A percentile compares a stretch with the other conserved stretches of the same genome.
phyloP scores from a whole-genome alignment of 495 filamentous ascomycete genomes.

The Penicillium alfredii region DNA sequence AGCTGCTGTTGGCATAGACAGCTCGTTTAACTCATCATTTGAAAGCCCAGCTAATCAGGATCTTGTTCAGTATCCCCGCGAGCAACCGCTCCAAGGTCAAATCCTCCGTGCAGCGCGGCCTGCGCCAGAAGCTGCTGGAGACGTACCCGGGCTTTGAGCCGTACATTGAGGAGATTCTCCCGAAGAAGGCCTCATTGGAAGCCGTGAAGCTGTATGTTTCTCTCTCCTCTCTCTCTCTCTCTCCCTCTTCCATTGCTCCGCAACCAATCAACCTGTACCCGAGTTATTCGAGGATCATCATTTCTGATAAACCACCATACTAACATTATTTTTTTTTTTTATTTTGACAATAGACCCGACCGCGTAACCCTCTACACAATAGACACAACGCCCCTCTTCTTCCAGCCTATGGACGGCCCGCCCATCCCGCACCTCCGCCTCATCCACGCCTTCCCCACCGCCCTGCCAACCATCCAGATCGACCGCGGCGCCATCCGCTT shows the following conservation, averaged over 20 bases:
- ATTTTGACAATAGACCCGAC: slow-evolving; percentile 56
- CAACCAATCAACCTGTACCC: too few species aligned
- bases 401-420: slow-evolving; percentile 76
- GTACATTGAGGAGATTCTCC: slow-evolving; percentile 89
- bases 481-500: slow-evolving; percentile 96
- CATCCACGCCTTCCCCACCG: slow-evolving; percentile 55
- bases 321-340: not conserved
- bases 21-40: too few species aligned
- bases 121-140: slow-evolving; percentile 73
- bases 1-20: not conserved
- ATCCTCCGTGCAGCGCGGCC: slow-evolving; percentile 82
- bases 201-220: slow-evolving; percentile 67
- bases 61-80: slow-evolving; percentile 54
- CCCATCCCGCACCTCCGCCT: slow-evolving; percentile 74
- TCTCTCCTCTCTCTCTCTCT: not conserved
- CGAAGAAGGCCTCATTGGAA: slow-evolving; percentile 91
- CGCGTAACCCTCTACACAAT: slow-evolving; percentile 81
- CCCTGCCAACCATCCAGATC: slow-evolving; percentile 53
- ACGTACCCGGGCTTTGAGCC: slow-evolving; percentile 83
- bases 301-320: too few species aligned
- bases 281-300: too few species aligned
- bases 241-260: too few species aligned
- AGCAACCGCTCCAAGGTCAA: slow-evolving; percentile 93
- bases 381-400: slow-evolving; percentile 72
- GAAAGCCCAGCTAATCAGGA: slow-evolving; percentile 20